Conservation (phyloP, 306 rosid genomes). For the Dalbergia cochinchinensis region DNA sequence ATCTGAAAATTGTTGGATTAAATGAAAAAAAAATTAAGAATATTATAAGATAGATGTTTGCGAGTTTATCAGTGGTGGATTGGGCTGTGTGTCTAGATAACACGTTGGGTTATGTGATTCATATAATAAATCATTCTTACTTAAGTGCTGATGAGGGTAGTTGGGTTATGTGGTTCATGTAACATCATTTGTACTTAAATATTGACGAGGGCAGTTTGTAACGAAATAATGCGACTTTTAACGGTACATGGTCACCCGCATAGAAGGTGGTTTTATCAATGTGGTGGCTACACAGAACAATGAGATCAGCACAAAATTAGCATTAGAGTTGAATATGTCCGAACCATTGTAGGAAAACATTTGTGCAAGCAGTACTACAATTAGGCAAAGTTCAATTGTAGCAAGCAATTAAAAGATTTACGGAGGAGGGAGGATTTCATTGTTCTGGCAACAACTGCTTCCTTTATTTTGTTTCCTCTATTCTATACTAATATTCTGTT, state of each 20-base stretch:
- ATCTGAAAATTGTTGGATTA: too few relatives aligned
- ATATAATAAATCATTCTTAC: not conserved
- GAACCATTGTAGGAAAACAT: not conserved
- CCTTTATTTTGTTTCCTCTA: conserved; percentile 24
- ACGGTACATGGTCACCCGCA: not conserved
- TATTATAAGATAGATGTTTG: too few relatives aligned
- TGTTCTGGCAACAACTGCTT: conserved; percentile 10
- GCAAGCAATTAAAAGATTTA: not conserved
- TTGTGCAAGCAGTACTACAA: not conserved
- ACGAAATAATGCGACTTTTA: not conserved
- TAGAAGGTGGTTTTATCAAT: not conserved
- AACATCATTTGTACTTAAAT: not conserved
- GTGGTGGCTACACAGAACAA: not conserved
- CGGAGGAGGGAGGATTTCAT: too few relatives aligned
- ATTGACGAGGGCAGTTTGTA: not conserved
- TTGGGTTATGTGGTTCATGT: not conserved
- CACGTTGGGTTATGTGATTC: not conserved
- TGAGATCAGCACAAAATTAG: not conserved
- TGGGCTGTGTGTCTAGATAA: too few relatives aligned
- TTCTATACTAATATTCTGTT: conserved; percentile 10
- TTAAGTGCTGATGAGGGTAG: not conserved
- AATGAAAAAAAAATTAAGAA: too few relatives aligned
- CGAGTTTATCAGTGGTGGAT: too few relatives aligned
- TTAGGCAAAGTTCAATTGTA: not conserved
- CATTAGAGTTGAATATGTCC: not conserved